Conservation (phyloP, 2,329 filamentous ascomycete genomes). For the Alternaria triticina region DNA sequence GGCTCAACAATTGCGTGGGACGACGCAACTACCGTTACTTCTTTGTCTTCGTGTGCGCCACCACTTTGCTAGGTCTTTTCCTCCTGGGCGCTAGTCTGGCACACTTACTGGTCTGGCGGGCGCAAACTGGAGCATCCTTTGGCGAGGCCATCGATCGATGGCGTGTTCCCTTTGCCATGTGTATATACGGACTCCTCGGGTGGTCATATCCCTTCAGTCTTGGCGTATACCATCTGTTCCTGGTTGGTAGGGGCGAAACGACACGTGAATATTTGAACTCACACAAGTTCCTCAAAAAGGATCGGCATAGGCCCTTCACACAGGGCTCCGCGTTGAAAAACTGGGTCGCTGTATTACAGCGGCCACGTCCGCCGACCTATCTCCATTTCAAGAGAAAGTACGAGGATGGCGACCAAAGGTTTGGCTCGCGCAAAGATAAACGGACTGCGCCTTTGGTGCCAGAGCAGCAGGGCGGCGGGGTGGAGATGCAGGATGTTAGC, state of each 20-base stretch:
- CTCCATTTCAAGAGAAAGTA: constrained; percentile 83
- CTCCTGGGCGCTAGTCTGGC: constrained; percentile 79
- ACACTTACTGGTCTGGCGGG: constrained; percentile 77
- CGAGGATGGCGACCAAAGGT: constrained; percentile 81
- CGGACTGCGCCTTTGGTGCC: constrained; percentile 56
- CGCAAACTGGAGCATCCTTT: constrained; percentile 70
- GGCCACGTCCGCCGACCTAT: constrained; percentile 87
- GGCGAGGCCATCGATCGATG: constrained; percentile 70
- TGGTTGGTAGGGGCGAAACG: constrained; percentile 90
- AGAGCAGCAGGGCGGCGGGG: constrained; percentile 60
- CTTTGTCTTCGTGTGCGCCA: constrained; percentile 84
- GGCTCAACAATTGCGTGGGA: constrained; percentile 98
- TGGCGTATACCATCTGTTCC: constrained; percentile 87
- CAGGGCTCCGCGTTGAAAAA: constrained; percentile 79
- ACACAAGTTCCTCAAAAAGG: constrained; percentile 91
- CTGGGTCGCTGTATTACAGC: constrained; percentile 78
- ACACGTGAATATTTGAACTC: constrained; percentile 96
- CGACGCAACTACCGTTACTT: constrained; percentile 98
- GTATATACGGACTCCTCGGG: constrained; percentile 78
- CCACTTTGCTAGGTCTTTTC: constrained; percentile 77
- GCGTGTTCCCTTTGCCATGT: constrained; percentile 84
- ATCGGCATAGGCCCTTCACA: constrained; percentile 89
- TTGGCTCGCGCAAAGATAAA: constrained; percentile 67
- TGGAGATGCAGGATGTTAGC: constrained; percentile 72
- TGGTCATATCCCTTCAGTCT: constrained; percentile 83